Evolutionary conservation across 2,329 filamentous ascomycete species (phyloP).

Genomic region (Claviceps maximensis): DNA sequence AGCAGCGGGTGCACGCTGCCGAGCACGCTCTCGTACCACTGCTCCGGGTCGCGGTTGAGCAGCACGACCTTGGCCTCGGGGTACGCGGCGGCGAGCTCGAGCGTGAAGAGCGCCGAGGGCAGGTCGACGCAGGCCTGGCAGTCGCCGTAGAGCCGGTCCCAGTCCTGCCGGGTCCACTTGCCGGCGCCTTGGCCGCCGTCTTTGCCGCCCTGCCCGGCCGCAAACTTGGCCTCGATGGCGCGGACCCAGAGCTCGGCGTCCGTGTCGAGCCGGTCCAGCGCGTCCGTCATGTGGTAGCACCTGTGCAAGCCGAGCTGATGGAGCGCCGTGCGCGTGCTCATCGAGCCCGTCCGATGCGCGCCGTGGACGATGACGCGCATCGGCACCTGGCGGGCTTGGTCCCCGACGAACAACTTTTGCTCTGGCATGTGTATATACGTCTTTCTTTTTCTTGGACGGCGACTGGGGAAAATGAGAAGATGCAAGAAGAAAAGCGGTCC

Average conservation of each 20-base stretch:
- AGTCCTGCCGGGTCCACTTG: conserved; percentile 27
- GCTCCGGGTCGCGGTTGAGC: conserved; percentile 25
- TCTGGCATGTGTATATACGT: no score
- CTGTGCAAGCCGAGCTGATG: conserved; percentile 17
- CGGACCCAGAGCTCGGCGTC: conserved; percentile 18
- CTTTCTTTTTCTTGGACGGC: no score
- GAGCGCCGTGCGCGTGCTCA: conserved; percentile 17
- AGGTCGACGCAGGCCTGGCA: conserved; percentile 41
- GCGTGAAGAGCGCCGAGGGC: conserved; percentile 39
- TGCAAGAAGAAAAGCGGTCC: no score
- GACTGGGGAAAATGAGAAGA: no score
- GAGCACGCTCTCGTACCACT: conserved; percentile 22
- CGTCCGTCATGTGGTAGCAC: conserved; percentile 17
- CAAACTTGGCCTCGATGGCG: conserved; percentile 20
- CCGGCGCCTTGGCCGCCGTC: no score
- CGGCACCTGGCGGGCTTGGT: conserved; percentile 20
- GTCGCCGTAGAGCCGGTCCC: conserved; percentile 31
- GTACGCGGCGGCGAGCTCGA: conserved; percentile 21
- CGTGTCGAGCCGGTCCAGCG: conserved; percentile 9
- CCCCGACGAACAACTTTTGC: background rate
- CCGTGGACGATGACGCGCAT: conserved; percentile 28
- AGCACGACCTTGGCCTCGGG: conserved; percentile 26
- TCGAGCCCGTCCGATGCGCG: conserved; percentile 24
- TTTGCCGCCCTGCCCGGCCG: no score
- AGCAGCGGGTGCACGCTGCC: conserved; percentile 11